Evolutionary conservation across 495 filamentous ascomycete genomes (phyloP).

Genomic region (Neurospora tetraspora): DNA sequence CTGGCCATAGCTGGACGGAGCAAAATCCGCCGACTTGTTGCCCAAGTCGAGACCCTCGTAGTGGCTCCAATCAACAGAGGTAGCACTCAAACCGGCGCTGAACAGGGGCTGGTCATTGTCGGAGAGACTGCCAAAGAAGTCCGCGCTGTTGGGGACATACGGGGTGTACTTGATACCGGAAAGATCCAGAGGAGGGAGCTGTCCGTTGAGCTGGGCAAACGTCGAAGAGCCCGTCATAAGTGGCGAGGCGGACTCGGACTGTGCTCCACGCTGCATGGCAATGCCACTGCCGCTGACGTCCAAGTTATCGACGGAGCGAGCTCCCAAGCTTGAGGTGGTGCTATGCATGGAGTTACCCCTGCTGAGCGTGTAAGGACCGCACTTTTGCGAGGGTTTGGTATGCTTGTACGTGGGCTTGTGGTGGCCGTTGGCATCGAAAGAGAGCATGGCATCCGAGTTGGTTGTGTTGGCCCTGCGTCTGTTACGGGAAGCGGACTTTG

Average conservation of each 20-base stretch:
- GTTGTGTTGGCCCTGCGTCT: conserved; percentile 60
- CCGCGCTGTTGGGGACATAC: conserved; percentile 43
- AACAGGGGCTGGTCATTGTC: conserved; percentile 58
- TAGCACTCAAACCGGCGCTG: conserved; percentile 53
- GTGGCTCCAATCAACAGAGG: conserved; percentile 65
- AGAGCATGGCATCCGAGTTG: conserved; percentile 73
- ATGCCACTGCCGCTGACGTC: conserved; percentile 9
- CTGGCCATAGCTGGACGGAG: conserved; percentile 59
- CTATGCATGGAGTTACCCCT: conserved; percentile 63
- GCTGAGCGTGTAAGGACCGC: conserved; percentile 73
- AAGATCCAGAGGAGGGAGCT: conserved; percentile 57
- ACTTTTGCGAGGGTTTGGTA: conserved; percentile 75
- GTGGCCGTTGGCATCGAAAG: conserved; percentile 85
- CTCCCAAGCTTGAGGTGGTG: conserved; percentile 38
- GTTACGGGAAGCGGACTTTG: conserved; percentile 47
- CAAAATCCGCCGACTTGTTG: conserved; percentile 38
- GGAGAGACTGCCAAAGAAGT: conserved; percentile 40
- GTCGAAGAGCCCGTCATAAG: conserved; percentile 45
- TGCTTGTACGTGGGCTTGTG: conserved; percentile 89
- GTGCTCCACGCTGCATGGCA: conserved; percentile 38
- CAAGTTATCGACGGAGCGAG: conserved; percentile 61
- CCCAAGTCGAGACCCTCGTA: conserved; percentile 53
- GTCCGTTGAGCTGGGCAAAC: conserved; percentile 49
- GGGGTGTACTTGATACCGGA: conserved; percentile 42
- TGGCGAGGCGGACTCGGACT: conserved; percentile 66